Conservation (phyloP, 495 filamentous ascomycete species). For the Aspergillus sparsus region DNA sequence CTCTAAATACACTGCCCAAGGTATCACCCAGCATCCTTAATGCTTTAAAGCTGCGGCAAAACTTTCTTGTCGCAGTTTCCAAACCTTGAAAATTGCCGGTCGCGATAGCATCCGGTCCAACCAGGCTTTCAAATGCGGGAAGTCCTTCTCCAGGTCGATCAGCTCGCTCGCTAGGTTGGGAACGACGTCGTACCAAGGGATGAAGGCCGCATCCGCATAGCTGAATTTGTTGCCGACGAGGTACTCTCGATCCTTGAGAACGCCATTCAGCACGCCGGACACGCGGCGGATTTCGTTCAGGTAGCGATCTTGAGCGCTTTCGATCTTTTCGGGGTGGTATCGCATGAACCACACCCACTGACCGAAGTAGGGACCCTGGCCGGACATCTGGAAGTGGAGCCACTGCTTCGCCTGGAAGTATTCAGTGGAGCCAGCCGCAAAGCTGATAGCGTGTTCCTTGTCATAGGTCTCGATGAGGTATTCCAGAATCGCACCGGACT, state of each 20-base stretch:
- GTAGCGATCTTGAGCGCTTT: conserved; percentile 60
- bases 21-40: no score
- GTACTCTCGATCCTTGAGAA: conserved; percentile 53
- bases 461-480: conserved; percentile 76
- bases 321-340: conserved; percentile 59
- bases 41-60: no score
- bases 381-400: conserved; percentile 65
- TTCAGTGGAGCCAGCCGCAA: conserved; percentile 47
- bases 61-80: no score
- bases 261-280: conserved; percentile 55
- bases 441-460: conserved; percentile 59
- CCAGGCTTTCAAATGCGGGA: conserved; percentile 44
- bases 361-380: conserved; percentile 72
- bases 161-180: conserved; percentile 21
- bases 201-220: conserved; percentile 61
- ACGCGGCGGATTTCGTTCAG: conserved; percentile 61
- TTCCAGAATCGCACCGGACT: conserved; percentile 71
- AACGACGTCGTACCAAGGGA: conserved; percentile 50
- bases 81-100: conserved; percentile 41
- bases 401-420: conserved; percentile 61
- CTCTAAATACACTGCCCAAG: no score
- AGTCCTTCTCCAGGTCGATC: conserved; percentile 40
- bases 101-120: conserved; percentile 42
- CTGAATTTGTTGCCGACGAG: conserved; percentile 61
- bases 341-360: conserved; percentile 57